Base-by-base conservation (phyloP, 129 eudicot genomes). In the Centrapalus pauciflorus region DNA sequence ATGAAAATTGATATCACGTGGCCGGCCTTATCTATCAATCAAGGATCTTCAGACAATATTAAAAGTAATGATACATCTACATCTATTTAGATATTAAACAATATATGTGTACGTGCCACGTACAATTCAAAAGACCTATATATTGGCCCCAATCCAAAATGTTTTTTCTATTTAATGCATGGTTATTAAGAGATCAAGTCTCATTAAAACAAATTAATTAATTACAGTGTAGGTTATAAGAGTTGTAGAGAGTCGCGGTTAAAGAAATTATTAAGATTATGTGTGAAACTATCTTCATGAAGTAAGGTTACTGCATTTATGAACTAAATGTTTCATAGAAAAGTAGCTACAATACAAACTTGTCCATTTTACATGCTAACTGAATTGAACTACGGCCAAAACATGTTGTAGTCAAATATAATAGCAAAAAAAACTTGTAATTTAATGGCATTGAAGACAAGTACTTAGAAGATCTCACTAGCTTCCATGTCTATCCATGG, bases 391-490 rank as follows among this genome's bases (percentile, higher is more conserved):
- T 46, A 72, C 9, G 30, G 14, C 61, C 4, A 13, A 25, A 51
- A 25, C 9, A 40, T 49, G 49, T 61, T 16, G 43, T 49, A 34
- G 54, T 32, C 43, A 61, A 20, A 61, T 61, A 16, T 23, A 24
- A 49, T 34, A 37, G 12, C n/a, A n/a, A 5, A 28, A 52, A 32
- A 66, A 24, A 2, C 63, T 66, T 46, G 49, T 58, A 66, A 66
- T 30, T n/a, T 32, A 56, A 64, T 71, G 59, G 84, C 80, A 55
- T 57, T 57, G 57, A 67, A 51, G 35, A 35, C 80, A 51, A 85
- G 90, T 85, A 85, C 90, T 81, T 78, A 57, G 34, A 68, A 72
- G 87, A 81, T 85, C 84, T 85, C 79, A 85, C 83, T 64, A 66
- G 71, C 58, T 75, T 77, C 82, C 64, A 56, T 57, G 35, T 67